phyloP scores from a whole-genome alignment of 305 asterid species.

The Coffea humblotiana region DNA sequence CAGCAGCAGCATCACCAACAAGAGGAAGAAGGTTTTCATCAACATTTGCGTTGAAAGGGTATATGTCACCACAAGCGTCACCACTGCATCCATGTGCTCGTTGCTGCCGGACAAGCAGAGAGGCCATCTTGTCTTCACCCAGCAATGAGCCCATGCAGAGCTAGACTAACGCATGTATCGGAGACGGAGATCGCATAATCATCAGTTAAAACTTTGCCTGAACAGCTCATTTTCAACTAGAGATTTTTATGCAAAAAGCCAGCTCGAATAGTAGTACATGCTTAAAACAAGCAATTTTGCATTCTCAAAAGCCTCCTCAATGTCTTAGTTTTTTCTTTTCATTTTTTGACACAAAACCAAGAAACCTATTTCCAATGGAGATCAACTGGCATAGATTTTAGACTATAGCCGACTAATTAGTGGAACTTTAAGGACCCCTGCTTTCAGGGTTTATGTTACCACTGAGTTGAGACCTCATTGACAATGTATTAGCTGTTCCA shows the following conservation, averaged over 20 bases:
- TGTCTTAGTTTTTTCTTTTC: not conserved
- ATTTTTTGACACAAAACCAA: not conserved
- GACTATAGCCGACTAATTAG: not conserved
- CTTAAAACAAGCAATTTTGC: not conserved
- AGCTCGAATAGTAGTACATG: not conserved
- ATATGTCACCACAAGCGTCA: conserved; percentile 40
- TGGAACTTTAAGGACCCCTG: not conserved
- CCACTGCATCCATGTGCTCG: conserved; percentile 47
- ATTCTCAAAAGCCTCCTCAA: not conserved
- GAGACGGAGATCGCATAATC: conserved; percentile 17
- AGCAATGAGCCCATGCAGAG: conserved; percentile 29
- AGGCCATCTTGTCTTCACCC: conserved; percentile 24
- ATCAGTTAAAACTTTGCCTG: not conserved
- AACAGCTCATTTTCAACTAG: not conserved
- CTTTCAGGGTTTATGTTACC: not conserved
- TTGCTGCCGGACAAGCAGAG: conserved; percentile 38
- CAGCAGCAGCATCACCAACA: conserved; percentile 37
- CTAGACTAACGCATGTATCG: conserved; percentile 25
- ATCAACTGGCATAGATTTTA: not conserved
- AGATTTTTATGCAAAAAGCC: not conserved
- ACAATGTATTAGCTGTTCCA: conserved; percentile 3
- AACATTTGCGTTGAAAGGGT: conserved; percentile 23
- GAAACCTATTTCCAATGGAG: not conserved
- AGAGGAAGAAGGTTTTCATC: conserved; percentile 38
- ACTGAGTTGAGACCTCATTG: not conserved